phyloP scores from a whole-genome alignment of 495 filamentous ascomycete genomes.

The Neurospora tetrasperma region DNA sequence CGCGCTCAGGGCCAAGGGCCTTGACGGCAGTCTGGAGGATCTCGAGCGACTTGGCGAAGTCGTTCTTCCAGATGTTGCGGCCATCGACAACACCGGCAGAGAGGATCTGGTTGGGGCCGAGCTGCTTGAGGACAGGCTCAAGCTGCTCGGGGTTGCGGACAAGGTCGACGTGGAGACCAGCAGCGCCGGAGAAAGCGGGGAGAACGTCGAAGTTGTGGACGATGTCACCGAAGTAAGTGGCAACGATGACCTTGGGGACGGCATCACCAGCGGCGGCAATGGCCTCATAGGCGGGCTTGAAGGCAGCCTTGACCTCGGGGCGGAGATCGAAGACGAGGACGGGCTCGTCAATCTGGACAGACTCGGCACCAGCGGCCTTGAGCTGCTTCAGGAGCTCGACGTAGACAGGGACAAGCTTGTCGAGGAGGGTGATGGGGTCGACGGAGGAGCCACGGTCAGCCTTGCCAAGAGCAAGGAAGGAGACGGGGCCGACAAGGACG shows the following conservation, averaged over 20 bases:
- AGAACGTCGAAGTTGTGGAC: constrained; percentile 95
- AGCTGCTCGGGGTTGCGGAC: constrained; percentile 98
- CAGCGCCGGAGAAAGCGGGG: constrained; percentile 47
- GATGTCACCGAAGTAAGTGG: constrained; percentile 99
- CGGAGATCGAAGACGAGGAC: constrained; percentile 87
- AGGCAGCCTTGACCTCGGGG: constrained; percentile 81
- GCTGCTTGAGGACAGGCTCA: constrained; percentile 80
- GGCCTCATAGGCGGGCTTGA: constrained; percentile 95
- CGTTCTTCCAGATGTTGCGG: constrained; percentile 99
- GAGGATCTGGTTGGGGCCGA: constrained; percentile 78
- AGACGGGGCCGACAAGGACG: constrained; percentile 89
- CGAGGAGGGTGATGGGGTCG: constrained; percentile 82
- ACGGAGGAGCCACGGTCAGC: constrained; percentile 88
- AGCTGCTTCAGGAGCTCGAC: constrained; percentile 80
- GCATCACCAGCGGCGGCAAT: constrained; percentile 62
- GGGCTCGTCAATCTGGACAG: constrained; percentile 96
- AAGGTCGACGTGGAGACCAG: constrained; percentile 87
- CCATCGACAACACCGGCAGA: constrained; percentile 95
- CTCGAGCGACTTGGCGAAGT: constrained; percentile 85
- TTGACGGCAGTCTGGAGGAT: constrained; percentile 78
- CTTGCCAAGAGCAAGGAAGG: constrained; percentile 93
- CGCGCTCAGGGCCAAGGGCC: constrained; percentile 89
- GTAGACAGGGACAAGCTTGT: constrained; percentile 86
- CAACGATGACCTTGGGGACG: constrained; percentile 71
- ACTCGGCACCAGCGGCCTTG: constrained; percentile 89